Conservation (phyloP, 192 early-diverging fungal species). For the Entomortierella chlamydospora region DNA sequence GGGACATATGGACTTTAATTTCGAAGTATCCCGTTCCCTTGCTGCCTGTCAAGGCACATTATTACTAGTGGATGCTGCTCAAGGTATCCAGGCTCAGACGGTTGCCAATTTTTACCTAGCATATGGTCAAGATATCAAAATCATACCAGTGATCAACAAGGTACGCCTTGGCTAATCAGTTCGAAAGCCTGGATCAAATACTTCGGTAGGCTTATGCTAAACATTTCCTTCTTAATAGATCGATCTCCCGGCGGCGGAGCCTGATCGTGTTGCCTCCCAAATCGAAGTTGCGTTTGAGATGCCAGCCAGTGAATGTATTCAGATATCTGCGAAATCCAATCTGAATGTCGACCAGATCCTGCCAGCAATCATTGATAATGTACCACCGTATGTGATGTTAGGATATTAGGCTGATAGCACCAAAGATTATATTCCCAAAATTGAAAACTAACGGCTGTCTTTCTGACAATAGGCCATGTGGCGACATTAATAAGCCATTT, state of each 20-base stretch:
- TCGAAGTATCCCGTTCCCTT: conserved; percentile 94
- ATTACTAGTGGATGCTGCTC: conserved; percentile 91
- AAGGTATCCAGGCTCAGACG: conserved; percentile 98
- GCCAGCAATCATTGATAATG: conserved; percentile 78
- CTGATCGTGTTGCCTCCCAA: conserved; percentile 78
- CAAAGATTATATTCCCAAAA: neutral
- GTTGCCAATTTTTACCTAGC: conserved; percentile 97
- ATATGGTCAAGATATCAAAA: conserved; percentile 84
- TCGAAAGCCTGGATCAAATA: too few relatives aligned
- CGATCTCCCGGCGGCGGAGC: conserved; percentile 91
- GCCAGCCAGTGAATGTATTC: conserved; percentile 60
- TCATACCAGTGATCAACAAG: conserved; percentile 96
- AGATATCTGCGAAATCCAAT: conserved; percentile 92
- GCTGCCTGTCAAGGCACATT: conserved; percentile 95
- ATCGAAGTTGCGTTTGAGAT: conserved; percentile 92
- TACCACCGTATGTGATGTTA: conserved; percentile 67
- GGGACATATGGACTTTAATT: conserved; percentile 93
- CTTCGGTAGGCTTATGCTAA: too few relatives aligned
- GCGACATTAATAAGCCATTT: conserved; percentile 74
- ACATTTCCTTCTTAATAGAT: conserved; percentile 58
- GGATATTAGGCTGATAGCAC: too few relatives aligned
- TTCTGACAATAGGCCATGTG: conserved; percentile 64
- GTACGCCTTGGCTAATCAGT: conserved; percentile 34
- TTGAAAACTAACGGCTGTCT: neutral
- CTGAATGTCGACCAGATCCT: conserved; percentile 81